phyloP scores from a whole-genome alignment of 352 stramenopile genomes.

The Phytophthora cryptogea region DNA sequence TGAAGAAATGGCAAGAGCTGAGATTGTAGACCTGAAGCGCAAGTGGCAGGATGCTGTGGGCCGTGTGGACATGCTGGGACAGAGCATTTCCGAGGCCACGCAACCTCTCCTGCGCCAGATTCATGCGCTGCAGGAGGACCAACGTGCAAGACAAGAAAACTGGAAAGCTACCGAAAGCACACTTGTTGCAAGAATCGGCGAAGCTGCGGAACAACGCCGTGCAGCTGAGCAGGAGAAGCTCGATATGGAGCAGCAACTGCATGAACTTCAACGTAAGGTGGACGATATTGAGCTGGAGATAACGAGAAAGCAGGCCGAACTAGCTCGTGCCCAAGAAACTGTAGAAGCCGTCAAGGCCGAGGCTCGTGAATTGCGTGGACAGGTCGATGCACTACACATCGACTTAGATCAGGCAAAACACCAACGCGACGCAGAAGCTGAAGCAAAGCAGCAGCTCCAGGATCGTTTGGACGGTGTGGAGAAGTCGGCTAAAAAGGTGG shows the following conservation, averaged over 20 bases:
- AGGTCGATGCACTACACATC: slow-evolving; percentile 47
- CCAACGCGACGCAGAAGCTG: slow-evolving; percentile 41
- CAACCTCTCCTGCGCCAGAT: slow-evolving; percentile 81
- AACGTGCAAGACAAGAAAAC: slow-evolving; percentile 54
- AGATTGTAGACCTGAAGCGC: slow-evolving; percentile 67
- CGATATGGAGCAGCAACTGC: slow-evolving; percentile 40
- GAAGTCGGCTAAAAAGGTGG: slow-evolving; percentile 15
- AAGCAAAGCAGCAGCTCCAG: slow-evolving; percentile 44
- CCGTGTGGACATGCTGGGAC: slow-evolving; percentile 68
- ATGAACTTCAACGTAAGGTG: slow-evolving; percentile 34
- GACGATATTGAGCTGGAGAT: slow-evolving; percentile 44
- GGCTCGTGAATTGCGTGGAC: slow-evolving; percentile 43
- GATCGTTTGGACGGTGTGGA: slow-evolving; percentile 28
- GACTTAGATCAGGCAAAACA: slow-evolving; percentile 57
- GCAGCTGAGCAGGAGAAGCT: slow-evolving; percentile 50
- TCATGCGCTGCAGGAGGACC: slow-evolving; percentile 67
- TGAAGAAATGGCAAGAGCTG: slow-evolving; percentile 63
- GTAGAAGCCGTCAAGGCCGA: slow-evolving; percentile 32
- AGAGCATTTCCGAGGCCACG: slow-evolving; percentile 73
- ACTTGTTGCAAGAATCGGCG: slow-evolving; percentile 47
- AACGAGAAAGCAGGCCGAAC: slow-evolving; percentile 33
- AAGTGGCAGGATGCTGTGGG: slow-evolving; percentile 81
- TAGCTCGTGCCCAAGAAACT: slow-evolving; percentile 41
- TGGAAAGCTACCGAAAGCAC: slow-evolving; percentile 60
- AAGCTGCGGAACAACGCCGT: slow-evolving; percentile 38